phyloP scores from a whole-genome alignment of 345 rosid genomes.

The Eucalyptus cloeziana region DNA sequence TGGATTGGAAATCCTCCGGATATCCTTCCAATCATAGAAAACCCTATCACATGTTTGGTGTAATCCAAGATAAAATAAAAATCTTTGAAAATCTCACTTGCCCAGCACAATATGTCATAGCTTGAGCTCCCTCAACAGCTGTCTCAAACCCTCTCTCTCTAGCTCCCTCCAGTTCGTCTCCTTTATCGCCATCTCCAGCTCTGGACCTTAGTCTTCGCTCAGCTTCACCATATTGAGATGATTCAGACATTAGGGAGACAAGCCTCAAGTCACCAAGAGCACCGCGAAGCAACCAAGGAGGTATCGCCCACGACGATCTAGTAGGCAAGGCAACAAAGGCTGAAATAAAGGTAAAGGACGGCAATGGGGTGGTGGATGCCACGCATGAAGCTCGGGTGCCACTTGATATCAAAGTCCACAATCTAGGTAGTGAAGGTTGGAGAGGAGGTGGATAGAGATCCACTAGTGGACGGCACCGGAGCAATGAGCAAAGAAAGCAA shows the following conservation, averaged over 20 bases:
- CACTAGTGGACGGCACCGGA: background rate
- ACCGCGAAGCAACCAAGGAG: background rate
- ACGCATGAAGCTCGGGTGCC: background rate
- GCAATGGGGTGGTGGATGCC: background rate
- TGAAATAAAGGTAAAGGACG: background rate
- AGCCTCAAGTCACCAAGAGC: background rate
- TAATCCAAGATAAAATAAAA: background rate
- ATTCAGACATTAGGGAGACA: background rate
- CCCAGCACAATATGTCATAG: background rate
- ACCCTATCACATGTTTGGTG: background rate
- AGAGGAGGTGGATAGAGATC: background rate
- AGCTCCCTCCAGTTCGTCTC: background rate
- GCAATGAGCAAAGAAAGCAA: background rate
- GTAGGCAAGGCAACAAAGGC: background rate
- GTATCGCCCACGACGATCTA: background rate
- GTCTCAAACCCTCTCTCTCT: background rate
- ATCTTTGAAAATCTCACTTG: background rate
- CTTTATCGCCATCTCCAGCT: background rate
- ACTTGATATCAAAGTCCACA: background rate
- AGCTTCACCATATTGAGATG: background rate
- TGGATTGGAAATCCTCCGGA: background rate
- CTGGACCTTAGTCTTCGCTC: background rate
- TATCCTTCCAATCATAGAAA: rapidly evolving
- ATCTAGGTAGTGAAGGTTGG: background rate
- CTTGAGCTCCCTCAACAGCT: background rate